Conservation (phyloP, 2,329 filamentous ascomycete species). For the Mycosphaerella arachidis region DNA sequence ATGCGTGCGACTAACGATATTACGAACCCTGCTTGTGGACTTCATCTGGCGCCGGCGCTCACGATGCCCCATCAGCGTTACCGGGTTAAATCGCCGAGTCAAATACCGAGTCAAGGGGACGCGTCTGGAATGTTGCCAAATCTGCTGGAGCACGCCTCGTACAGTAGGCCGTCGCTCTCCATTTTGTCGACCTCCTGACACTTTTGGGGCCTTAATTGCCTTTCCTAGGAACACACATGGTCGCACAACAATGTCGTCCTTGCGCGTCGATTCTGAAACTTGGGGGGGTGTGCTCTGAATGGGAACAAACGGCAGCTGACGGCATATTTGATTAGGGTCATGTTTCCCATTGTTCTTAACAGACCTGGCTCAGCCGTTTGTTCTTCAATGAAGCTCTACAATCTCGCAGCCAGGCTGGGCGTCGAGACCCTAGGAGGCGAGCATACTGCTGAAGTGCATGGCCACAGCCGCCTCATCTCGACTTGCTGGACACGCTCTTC, state of each 20-base stretch:
- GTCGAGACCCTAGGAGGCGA: background rate
- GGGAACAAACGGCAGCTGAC: background rate
- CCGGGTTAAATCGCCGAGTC: background rate
- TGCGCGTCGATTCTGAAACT: background rate
- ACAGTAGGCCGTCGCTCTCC: background rate
- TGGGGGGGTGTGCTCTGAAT: background rate
- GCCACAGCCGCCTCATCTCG: conserved; percentile 8
- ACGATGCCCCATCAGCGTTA: background rate
- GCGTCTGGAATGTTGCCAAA: background rate
- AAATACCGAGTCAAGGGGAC: background rate
- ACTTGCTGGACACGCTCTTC: conserved; percentile 23
- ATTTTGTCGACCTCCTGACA: background rate
- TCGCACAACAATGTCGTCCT: background rate
- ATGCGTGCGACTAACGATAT: background rate
- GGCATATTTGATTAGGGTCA: background rate
- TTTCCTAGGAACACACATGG: background rate
- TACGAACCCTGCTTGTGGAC: background rate
- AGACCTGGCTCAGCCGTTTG: background rate
- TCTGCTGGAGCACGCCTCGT: background rate
- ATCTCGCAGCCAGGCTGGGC: background rate
- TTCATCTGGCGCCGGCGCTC: background rate
- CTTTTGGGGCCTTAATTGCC: background rate
- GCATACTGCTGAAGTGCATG: background rate
- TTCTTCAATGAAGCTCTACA: background rate
- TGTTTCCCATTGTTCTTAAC: background rate